Base-by-base conservation (phyloP, 208 protist species). In the Crithidia fasciculata region DNA sequence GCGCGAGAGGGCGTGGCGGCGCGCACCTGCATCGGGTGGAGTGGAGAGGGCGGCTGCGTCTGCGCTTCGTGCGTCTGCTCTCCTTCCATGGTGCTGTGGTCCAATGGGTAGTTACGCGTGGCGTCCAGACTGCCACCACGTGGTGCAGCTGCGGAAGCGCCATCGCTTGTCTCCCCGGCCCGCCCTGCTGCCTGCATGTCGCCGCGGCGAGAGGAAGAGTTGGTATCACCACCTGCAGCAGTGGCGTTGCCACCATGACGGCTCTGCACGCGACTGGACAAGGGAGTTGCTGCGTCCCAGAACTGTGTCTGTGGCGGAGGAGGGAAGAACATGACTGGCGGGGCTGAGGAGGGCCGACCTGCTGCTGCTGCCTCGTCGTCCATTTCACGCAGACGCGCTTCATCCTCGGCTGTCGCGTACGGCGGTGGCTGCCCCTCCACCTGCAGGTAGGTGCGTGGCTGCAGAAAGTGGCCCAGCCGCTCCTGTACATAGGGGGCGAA, bases 401-500 rank as follows among this genome's bases (percentile, higher is more conserved):
- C n/a, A 19, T 80, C 78, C 45, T 76, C 80, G 18, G 79, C 62
- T 8, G 72, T 73, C 16, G 84, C 81, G 79, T 59, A 73, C 18
- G 86, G 84, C 10, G 85, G 81, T 5, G 78, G 73, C 40, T 77
- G 61, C 8, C 86, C 91, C 39, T 89, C 85, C 15, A 93, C 76
- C 45, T 89, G 74, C 55, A 95, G 69, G 59, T 90, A 95, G 13
- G 68, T 61, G 10, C 91, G 80, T 10, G 91, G 91, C 28, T 91
- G 57, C 53, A 92, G 37, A 64, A 95, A 86, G 73, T 95, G 91
- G 16, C 77, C 59, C 53, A 95, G 85, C 16, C 79, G 63, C 73
- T 86, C 55, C 69, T 92, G 63, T 66, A 93, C 66, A 49, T 83
- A 81, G 15, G 82, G 78, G 16, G 74, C 62, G 49, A 78, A 78